A percentile compares a stretch with the other conserved stretches of the same genome.
Conservation (phyloP, 306 rosid species). For the Ormosia semicastrata region DNA sequence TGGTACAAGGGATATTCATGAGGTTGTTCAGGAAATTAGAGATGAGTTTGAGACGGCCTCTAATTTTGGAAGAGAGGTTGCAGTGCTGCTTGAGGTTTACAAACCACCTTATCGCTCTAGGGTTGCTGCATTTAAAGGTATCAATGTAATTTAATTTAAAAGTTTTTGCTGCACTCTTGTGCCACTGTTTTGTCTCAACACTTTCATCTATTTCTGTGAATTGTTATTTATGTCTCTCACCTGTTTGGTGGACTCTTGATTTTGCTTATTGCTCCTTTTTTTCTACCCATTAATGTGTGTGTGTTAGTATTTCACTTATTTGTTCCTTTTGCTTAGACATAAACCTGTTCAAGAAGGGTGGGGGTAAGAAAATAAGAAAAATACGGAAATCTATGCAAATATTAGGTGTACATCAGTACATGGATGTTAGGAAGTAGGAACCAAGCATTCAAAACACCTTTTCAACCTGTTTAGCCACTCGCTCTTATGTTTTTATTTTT, state of each 20-base stretch:
- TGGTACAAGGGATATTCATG: constrained; percentile 74
- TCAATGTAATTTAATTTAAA: background rate
- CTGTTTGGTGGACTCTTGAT: background rate
- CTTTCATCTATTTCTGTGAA: background rate
- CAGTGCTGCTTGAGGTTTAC: constrained; percentile 83
- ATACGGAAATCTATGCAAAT: background rate
- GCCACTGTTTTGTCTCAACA: background rate
- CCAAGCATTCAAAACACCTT: background rate
- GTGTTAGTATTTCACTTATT: background rate
- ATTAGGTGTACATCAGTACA: background rate
- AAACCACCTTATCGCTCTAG: constrained; percentile 77
- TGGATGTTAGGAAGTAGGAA: background rate
- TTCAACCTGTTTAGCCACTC: background rate
- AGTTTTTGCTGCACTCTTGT: background rate
- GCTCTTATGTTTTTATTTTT: background rate
- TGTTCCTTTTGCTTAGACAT: background rate
- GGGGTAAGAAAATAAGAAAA: background rate
- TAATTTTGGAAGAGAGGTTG: constrained; percentile 80
- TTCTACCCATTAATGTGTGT: background rate
- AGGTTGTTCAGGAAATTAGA: constrained; percentile 85
- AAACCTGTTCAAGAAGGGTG: background rate
- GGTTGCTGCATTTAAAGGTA: constrained; percentile 71
- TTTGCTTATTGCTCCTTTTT: background rate
- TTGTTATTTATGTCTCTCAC: background rate
- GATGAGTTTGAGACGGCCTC: constrained; percentile 90